Base-by-base conservation (phyloP, 768 basidiomycete species). In the Naganishia antarctica region DNA sequence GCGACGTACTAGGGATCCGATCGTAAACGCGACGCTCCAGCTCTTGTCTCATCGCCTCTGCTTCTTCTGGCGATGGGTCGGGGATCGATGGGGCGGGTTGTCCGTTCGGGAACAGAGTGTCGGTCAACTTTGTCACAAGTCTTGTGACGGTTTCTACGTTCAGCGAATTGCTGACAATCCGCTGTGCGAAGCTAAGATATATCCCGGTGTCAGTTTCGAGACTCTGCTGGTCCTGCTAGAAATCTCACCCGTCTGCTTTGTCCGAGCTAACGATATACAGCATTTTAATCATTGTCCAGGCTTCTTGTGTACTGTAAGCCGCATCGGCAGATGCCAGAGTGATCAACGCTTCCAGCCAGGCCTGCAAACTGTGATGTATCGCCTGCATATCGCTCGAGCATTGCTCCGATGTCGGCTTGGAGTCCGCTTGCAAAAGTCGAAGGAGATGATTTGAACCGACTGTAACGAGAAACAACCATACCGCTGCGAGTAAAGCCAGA, bases 11-110 rank as follows among this genome's bases (percentile, higher is more conserved):
- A 41, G 53, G 53, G 37, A 41, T 37, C 23, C 37, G 28, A 12
- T 34, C 53, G 25, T 25, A 57, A 34, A 57, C 12, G 12, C 53
- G 34, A 16, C n/a, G n/a, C 23, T 57, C 53, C 21, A 57, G 53
- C 53, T 32, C 23, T 23, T 25, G 34, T 31, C 84, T 82, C 51
- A 90, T 79, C 34, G 79, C 81, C 1, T 80, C 79, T 68, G 90
- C 87, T 75, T 93, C 91, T 68, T 89, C 89, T 0, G 80, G 79
- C 0, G 86, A 85, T 18, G 92, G 93, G 46, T 90, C 89, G 0
- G 83, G 79, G 1, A 87, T 85, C 0, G 85, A 76, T 0, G 86
- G 84, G 0, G 83, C 88, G 0, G 91, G 91, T 78, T 90, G 90
- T 15, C 94, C 93, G 3, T 76, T 70, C 0, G 94, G 93, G 73